Evolutionary conservation across 192 early-diverging fungal species (phyloP).

Genomic region (Martensiomyces pterosporus): DNA sequence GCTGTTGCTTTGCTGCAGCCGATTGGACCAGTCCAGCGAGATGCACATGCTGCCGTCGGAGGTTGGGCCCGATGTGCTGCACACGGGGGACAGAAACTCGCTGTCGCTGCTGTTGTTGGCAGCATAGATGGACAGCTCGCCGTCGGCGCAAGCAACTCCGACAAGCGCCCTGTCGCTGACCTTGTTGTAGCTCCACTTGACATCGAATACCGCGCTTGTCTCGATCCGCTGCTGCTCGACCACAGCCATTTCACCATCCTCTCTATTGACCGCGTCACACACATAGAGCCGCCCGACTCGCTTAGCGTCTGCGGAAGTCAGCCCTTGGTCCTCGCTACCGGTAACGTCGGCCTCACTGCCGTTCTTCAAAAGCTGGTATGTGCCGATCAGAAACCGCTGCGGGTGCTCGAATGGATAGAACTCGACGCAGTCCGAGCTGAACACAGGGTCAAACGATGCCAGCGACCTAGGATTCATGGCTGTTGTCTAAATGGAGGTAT

Average conservation of each 20-base stretch:
- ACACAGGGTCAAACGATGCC: slow-evolving; percentile 58
- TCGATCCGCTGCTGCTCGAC: slow-evolving; percentile 55
- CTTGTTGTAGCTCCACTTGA: slow-evolving; percentile 64
- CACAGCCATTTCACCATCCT: slow-evolving; percentile 17
- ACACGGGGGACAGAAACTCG: slow-evolving; percentile 29
- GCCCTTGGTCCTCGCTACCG: slow-evolving; percentile 12
- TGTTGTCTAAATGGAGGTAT: no score
- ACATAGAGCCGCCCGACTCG: slow-evolving; percentile 66
- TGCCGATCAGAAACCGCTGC: slow-evolving; percentile 61
- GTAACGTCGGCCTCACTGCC: slow-evolving; percentile 2
- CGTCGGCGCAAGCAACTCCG: slow-evolving; percentile 62
- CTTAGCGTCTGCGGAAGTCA: slow-evolving; percentile 35
- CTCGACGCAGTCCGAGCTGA: slow-evolving; percentile 70
- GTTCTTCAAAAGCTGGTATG: slow-evolving; percentile 58
- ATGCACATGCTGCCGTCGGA: slow-evolving; percentile 64
- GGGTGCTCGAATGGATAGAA: slow-evolving; percentile 58
- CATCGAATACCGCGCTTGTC: slow-evolving; percentile 64
- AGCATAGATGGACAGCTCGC: slow-evolving; percentile 52
- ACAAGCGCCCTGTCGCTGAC: slow-evolving; percentile 50
- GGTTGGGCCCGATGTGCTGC: slow-evolving; percentile 36
- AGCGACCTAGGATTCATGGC: slow-evolving; percentile 28
- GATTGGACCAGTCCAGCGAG: slow-evolving; percentile 88
- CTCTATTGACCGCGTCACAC: slow-evolving; percentile 41
- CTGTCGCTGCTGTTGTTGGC: slow-evolving; percentile 31
- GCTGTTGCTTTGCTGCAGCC: slow-evolving; percentile 5